These are phyloP conservation scores for Zalaria sp. DNA, from an alignment of 2,329 filamentous ascomycete genomes.

Conservation along the genomic window DNA sequence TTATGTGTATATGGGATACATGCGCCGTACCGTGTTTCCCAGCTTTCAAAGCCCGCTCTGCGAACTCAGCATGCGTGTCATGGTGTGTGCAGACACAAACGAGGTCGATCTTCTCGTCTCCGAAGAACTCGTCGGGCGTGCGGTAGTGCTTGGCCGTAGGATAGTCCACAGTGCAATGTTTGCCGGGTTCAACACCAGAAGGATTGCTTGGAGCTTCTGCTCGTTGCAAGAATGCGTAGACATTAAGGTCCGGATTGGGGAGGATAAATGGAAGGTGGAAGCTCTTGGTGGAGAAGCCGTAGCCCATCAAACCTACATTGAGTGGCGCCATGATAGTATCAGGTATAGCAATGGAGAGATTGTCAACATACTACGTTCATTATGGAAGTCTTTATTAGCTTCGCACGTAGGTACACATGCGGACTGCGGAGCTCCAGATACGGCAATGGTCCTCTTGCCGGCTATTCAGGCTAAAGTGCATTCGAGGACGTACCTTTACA, in stretches of 20 bases:
- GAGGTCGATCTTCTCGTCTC: conserved; percentile 18
- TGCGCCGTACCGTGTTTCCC: conserved; percentile 22
- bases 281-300: conserved; percentile 33
- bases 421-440: no score
- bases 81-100: conserved; percentile 21
- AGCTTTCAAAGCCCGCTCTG: conserved; percentile 17
- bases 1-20: neutral
- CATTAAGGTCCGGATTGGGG: conserved; percentile 29
- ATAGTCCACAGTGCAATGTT: conserved; percentile 36
- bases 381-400: no score
- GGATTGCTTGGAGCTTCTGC: conserved; percentile 22
- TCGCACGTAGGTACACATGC: no score
- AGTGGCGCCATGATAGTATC: conserved; percentile 15
- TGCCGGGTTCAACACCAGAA: conserved; percentile 15
- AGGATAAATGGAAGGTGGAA: conserved; percentile 39
- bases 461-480: no score
- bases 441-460: no score
- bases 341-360: no score
- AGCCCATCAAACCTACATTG: conserved; percentile 37
- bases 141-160: conserved; percentile 24
- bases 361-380: no score
- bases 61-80: conserved; percentile 17
- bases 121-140: conserved; percentile 20
- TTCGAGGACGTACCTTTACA: no score
- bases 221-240: conserved; percentile 36